Evolutionary conservation across 257 asterid species (phyloP), one percentile per base, ranked within the genome.

Genomic region (Solanum etuberosum): DNA sequence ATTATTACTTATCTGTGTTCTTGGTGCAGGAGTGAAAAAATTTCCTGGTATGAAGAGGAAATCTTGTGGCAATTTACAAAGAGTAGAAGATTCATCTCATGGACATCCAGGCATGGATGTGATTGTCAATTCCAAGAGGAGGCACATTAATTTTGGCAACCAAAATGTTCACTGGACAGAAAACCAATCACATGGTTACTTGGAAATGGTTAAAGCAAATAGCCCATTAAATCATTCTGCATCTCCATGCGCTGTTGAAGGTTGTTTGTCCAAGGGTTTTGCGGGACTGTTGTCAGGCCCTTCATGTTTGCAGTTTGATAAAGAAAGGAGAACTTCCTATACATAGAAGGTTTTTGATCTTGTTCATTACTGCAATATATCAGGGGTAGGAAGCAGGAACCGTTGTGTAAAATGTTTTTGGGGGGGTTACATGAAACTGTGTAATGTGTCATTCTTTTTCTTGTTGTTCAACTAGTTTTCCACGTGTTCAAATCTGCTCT

Each of bases 41-140:
- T 83, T 89, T 35, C 94, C 97, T 8, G 96, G 98, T 85, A 91
- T 94, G 61, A 97, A 97, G 97, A 95, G 99, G 92, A 93, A 92
- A 92, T 89, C 76, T 51, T 72, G 86, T n/a, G 89, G 85, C 54
- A 86, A 91, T 87, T n/a, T 86, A 86, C 91, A 85, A 73, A 88
- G 83, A 85, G 92, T 85, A 68, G 85, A 65, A 25, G 92, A 89
- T 29, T 76, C 88, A 14, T 29, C 86, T 37, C 90, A 89, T 46
- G 91, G 83, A 37, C 9, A 84, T 72, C 87, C 83, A 12, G 78
- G 89, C 87, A 85, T 89, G 43, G 87, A 63, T n/a, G 65, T 63
- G 34, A 70, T 83, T 29, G 51, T 87, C 78, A 84, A 73, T 83
- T 70, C 90, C 29, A 94, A 92, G 94, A 93, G 91, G 90, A 89